Base-by-base conservation (phyloP, 257 asterid species). In the Nicotiana noctiflora region DNA sequence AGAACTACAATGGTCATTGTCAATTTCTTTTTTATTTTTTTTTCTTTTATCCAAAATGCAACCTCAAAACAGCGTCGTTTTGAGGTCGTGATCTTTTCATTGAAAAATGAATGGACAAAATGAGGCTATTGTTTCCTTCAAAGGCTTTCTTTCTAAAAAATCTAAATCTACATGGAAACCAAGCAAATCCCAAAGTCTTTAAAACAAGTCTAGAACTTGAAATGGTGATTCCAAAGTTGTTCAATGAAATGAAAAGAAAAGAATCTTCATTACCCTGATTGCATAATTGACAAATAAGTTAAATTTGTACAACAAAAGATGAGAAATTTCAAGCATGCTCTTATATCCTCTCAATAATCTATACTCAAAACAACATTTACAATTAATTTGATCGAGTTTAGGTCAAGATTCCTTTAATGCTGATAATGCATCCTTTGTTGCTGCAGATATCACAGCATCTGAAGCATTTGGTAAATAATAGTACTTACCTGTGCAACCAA, bases 381-480 rank as follows among this genome's bases (percentile, higher is more conserved):
- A 72, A 23, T 72, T 13, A 72, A 13, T 46, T 49, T 8, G 8
- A 21, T 72, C 23, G 8, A 72, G 40, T 52, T 74, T 55, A 66
- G 25, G 76, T 88, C 84, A 95, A 0, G 96, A 90, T 88, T 85
- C 91, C 83, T 96, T 92, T 84, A 93, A 83, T 84, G 82, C 93
- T 7, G 99, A 89, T 80, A 95, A 85, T 49, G 98, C 99, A n/a
- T 93, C 98, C 86, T 82, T 93, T 6, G 99, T 95, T 57, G 99
- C 80, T 44, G 97, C 97, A 12, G 99, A 95, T 82, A 95, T 95
- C 80, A 95, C 96, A 65, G 97, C 95, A 84, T 95, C 99, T 55
- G 99, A 95, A 78, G 99, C 99, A 84, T 95, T 95, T 11, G 99
- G 99, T 83, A 95, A 92, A 81, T 95, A 95, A 87, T 95, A 93